Conservation (phyloP, 371 early-diverging fungal genomes). For the Rhizopus microsporus region DNA sequence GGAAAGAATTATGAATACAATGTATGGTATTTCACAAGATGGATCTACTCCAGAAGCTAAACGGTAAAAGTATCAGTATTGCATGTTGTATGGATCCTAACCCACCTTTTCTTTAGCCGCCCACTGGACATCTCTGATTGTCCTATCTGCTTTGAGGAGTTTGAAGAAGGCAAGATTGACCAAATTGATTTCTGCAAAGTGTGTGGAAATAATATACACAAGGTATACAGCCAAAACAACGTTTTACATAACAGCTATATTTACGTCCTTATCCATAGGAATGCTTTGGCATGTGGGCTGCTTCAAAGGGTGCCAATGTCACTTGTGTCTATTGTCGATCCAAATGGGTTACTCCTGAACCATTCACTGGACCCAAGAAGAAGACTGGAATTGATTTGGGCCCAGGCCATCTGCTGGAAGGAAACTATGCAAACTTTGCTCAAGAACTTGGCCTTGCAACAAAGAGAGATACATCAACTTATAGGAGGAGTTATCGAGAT, state of each 20-base stretch:
- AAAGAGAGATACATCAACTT: slow-evolving; percentile 28
- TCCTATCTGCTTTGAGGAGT: slow-evolving; percentile 44
- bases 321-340: slow-evolving; percentile 47
- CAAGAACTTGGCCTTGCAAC: slow-evolving; percentile 18
- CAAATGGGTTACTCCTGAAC: slow-evolving; percentile 17
- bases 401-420: slow-evolving; percentile 8
- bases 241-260: background rate
- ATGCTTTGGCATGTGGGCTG: slow-evolving; percentile 34
- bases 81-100: background rate
- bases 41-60: background rate
- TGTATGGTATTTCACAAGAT: background rate
- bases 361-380: background rate
- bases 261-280: slow-evolving; percentile 5
- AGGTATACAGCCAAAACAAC: slow-evolving; percentile 12
- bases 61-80: slow-evolving; percentile 2
- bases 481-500: background rate
- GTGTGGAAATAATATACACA: slow-evolving; percentile 44
- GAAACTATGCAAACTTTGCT: slow-evolving; percentile 31
- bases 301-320: slow-evolving; percentile 12
- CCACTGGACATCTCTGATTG: slow-evolving; percentile 40
- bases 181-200: slow-evolving; percentile 29
- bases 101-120: slow-evolving; percentile 13
- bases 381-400: slow-evolving; percentile 6
- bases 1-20: slow-evolving; percentile 10
- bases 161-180: slow-evolving; percentile 23